Percentiles rank a stretch among this genome's conserved stretches.
These are phyloP conservation scores for Colletotrichum limetticola DNA, from an alignment of 2,329 filamentous ascomycete species.

Conservation along the genomic window DNA sequence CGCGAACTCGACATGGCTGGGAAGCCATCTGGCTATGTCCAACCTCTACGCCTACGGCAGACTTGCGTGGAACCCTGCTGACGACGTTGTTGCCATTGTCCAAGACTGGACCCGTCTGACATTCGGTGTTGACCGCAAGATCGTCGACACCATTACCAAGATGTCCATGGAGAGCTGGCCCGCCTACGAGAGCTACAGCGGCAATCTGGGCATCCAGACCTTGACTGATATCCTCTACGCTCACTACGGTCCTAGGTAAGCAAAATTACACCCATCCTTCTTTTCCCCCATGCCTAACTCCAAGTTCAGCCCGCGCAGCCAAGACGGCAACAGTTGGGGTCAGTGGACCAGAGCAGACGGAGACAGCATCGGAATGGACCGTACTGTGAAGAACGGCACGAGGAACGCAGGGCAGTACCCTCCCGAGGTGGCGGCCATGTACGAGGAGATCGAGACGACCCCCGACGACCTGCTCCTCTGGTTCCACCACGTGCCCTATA, in stretches of 20 bases:
- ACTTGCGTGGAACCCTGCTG: conserved; percentile 71
- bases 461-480: conserved; percentile 76
- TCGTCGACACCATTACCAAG: conserved; percentile 68
- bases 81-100: conserved; percentile 60
- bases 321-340: conserved; percentile 76
- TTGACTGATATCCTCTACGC: conserved; percentile 74
- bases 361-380: conserved; percentile 74
- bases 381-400: conserved; percentile 75
- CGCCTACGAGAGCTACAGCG: conserved; percentile 76
- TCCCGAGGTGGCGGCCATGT: conserved; percentile 64
- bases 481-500: conserved; percentile 81
- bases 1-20: conserved; percentile 74
- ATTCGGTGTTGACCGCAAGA: conserved; percentile 64
- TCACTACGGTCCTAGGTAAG: conserved; percentile 68
- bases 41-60: conserved; percentile 78
- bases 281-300: neutral
- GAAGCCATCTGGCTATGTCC: conserved; percentile 75
- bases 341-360: conserved; percentile 77
- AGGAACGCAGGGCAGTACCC: conserved; percentile 75
- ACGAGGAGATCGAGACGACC: conserved; percentile 70
- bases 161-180: conserved; percentile 78
- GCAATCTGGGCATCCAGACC: conserved; percentile 77
- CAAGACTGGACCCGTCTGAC: conserved; percentile 76
- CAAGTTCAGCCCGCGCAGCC: conserved; percentile 65
- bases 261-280: neutral